Conservation (phyloP, 495 filamentous ascomycete species). For the Choiromyces venosus region DNA sequence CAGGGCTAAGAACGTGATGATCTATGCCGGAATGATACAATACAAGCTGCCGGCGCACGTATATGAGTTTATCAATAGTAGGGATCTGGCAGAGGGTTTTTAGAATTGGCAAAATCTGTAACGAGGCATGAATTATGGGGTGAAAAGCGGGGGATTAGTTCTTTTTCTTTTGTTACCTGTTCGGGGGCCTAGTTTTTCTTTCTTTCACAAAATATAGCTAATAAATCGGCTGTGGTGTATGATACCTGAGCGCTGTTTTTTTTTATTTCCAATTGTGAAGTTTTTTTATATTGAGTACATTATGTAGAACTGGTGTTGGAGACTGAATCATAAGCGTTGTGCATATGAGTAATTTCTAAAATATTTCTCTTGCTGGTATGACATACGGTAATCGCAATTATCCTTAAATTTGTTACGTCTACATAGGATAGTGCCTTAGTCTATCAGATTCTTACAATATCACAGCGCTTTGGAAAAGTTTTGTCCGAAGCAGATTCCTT, state of each 20-base stretch:
- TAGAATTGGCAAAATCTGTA: neutral
- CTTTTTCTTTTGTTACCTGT: constrained; percentile 20
- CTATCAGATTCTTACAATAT: neutral
- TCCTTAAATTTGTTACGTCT: neutral
- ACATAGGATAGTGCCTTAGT: neutral
- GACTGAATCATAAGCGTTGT: neutral
- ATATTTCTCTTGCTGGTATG: neutral
- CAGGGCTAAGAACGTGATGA: constrained; percentile 78
- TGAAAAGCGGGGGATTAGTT: neutral
- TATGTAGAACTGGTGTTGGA: neutral
- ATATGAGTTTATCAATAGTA: constrained; percentile 42
- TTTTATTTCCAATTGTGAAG: neutral
- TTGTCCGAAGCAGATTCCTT: no score
- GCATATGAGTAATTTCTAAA: neutral
- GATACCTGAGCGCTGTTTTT: neutral
- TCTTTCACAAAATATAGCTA: neutral
- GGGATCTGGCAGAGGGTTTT: constrained; percentile 35
- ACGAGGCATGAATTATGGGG: neutral
- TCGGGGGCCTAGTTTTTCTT: neutral
- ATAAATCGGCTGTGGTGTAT: neutral
- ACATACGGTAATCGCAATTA: neutral
- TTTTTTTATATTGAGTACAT: neutral
- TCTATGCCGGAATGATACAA: constrained; percentile 89
- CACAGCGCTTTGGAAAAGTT: no score
- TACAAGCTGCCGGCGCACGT: constrained; percentile 62